These are phyloP conservation scores for Basipetospora sp. DNA, from an alignment of 2,329 filamentous ascomycete genomes.

Conservation along the genomic window DNA sequence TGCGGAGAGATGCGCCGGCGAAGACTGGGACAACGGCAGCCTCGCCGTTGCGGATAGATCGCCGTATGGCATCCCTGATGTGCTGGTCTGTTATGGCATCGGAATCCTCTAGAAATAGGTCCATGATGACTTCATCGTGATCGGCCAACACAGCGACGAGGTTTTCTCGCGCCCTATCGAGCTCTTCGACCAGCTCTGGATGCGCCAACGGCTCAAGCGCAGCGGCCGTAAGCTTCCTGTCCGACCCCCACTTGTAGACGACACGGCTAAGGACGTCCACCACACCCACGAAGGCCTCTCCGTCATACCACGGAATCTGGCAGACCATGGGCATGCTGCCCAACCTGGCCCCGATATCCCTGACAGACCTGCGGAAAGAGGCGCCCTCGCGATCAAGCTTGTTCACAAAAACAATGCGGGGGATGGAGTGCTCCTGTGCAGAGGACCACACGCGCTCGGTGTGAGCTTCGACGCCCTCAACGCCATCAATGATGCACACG, in stretches of 20 bases:
- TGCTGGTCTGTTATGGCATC: conserved; percentile 55
- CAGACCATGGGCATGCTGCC: conserved; percentile 79
- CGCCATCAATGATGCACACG: conserved; percentile 83
- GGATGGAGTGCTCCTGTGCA: conserved; percentile 72
- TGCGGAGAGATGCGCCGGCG: conserved; percentile 81
- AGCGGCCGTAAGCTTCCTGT: conserved; percentile 24
- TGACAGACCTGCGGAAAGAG: conserved; percentile 68
- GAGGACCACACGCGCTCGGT: conserved; percentile 94
- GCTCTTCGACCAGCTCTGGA: conserved; percentile 32
- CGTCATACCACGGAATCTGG: conserved; percentile 88
- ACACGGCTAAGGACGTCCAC: conserved; percentile 67
- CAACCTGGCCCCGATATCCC: conserved; percentile 67
- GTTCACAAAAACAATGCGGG: conserved; percentile 63
- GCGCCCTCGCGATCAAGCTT: conserved; percentile 67
- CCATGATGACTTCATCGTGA: conserved; percentile 73
- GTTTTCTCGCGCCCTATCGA: conserved; percentile 59
- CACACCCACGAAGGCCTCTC: conserved; percentile 65
- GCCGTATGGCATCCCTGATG: conserved; percentile 60
- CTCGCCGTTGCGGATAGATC: conserved; percentile 51
- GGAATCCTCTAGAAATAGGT: conserved; percentile 65
- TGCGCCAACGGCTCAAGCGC: conserved; percentile 5
- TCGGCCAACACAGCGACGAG: conserved; percentile 77
- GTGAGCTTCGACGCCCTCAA: conserved; percentile 89
- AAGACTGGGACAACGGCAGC: conserved; percentile 74
- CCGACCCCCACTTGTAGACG: conserved; percentile 54